Evolutionary conservation across 75 land plant species (phyloP).

Genomic region (Selaginella moellendorffii): DNA sequence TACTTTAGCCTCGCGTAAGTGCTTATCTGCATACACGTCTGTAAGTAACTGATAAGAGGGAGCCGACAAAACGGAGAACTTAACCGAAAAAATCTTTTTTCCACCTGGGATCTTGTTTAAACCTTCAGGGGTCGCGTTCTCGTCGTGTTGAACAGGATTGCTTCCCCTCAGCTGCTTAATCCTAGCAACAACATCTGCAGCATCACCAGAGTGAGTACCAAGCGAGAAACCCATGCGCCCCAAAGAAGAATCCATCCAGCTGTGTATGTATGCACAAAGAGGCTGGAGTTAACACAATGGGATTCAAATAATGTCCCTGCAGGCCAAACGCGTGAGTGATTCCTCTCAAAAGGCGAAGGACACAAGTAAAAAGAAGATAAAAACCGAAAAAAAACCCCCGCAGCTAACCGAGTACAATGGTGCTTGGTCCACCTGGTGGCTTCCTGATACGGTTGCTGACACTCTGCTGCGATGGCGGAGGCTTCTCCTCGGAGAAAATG

Average conservation of each 20-base stretch:
- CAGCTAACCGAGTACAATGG: background rate
- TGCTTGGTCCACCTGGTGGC: background rate
- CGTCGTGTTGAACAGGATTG: background rate
- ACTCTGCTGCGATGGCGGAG: background rate
- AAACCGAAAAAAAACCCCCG: background rate
- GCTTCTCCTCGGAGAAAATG: background rate
- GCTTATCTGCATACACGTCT: background rate
- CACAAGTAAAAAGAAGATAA: background rate
- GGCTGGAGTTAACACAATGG: too few relatives aligned
- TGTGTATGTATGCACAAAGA: background rate
- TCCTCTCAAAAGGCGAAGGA: background rate
- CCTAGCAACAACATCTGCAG: background rate
- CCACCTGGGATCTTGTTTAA: background rate
- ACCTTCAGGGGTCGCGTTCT: background rate
- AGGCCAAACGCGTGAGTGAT: too few relatives aligned
- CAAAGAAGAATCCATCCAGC: background rate
- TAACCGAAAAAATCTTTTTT: background rate
- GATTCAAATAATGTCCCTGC: too few relatives aligned
- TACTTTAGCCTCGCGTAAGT: background rate
- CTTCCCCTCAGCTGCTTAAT: background rate
- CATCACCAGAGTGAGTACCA: background rate
- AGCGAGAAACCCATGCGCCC: background rate
- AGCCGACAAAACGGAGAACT: background rate
- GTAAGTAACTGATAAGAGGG: background rate
- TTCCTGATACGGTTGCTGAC: background rate